Evolutionary conservation across 805 yeast genomes (phyloP).

Genomic region (Candida xyloterini): DNA sequence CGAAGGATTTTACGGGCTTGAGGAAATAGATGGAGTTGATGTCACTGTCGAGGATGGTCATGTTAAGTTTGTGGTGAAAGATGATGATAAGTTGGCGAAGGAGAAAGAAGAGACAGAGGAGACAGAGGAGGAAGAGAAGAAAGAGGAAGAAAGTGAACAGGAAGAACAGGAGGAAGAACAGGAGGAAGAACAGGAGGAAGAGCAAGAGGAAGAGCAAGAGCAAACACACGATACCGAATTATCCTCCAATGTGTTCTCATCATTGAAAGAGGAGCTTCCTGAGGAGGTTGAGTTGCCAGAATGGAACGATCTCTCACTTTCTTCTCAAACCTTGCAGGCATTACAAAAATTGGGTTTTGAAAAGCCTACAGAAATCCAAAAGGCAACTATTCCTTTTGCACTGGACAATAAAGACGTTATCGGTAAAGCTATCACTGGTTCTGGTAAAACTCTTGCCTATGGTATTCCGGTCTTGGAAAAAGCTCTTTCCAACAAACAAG

Average conservation of each 20-base stretch:
- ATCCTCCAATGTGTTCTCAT: constrained; percentile 16
- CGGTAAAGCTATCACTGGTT: constrained; percentile 97
- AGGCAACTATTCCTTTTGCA: constrained; percentile 68
- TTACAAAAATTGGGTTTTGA: constrained; percentile 54
- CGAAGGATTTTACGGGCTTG: constrained; percentile 89
- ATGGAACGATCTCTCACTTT: constrained; percentile 51
- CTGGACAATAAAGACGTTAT: constrained; percentile 74
- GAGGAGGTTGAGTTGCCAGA: constrained; percentile 51
- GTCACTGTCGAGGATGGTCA: constrained; percentile 71
- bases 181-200: constrained; percentile 11
- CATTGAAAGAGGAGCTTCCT: constrained; percentile 15
- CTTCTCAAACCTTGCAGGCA: constrained; percentile 60
- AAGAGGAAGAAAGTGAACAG: not conserved
- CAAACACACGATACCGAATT: constrained; percentile 10
- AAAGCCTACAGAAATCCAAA: constrained; percentile 84
- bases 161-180: constrained; percentile 6
- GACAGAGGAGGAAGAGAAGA: constrained; percentile 18
- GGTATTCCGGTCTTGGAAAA: constrained; percentile 88
- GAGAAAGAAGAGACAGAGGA: constrained; percentile 24
- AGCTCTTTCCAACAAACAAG: constrained; percentile 34
- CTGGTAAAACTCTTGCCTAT: constrained; percentile 95
- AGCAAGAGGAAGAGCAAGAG: constrained; percentile 12
- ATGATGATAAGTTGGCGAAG: constrained; percentile 25
- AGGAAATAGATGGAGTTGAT: constrained; percentile 90
- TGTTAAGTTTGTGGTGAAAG: constrained; percentile 53